A percentile compares a stretch with the other conserved stretches of the same genome.
phyloP scores from a whole-genome alignment of 805 yeast genomes.

The Ogataea pilisensis region DNA sequence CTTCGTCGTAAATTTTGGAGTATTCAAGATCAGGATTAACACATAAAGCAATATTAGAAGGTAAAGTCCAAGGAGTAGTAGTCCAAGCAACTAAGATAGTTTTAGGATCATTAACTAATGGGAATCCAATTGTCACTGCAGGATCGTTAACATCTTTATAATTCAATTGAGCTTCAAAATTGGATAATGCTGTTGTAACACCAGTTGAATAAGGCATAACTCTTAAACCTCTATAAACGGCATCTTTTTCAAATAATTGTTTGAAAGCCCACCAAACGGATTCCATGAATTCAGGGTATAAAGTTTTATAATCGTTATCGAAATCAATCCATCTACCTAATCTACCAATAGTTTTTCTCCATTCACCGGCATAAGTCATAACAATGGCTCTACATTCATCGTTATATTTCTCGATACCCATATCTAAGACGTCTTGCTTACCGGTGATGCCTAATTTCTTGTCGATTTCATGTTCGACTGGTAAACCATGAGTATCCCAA shows the following conservation, averaged over 20 bases:
- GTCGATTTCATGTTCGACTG: conserved; percentile 98
- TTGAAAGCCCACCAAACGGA: conserved; percentile 99
- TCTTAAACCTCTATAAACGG: conserved; percentile 91
- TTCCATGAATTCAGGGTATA: conserved; percentile 96
- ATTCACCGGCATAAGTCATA: conserved; percentile 93
- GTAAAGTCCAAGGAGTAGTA: conserved; percentile 99
- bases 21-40: conserved; percentile 91
- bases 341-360: conserved; percentile 92
- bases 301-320: conserved; percentile 95
- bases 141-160: conserved; percentile 98
- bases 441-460: conserved; percentile 91
- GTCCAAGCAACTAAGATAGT: conserved; percentile 96
- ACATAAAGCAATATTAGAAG: conserved; percentile 87
- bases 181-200: conserved; percentile 91
- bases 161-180: conserved; percentile 97
- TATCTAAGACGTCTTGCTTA: conserved; percentile 87
- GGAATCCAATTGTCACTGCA: conserved; percentile 89
- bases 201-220: conserved; percentile 99
- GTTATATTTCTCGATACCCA: conserved; percentile 94
- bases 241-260: conserved; percentile 76
- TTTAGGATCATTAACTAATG: conserved; percentile 71
- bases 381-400: conserved; percentile 94
- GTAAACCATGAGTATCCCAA: conserved; percentile 99
- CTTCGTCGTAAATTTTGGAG: conserved; percentile 88
- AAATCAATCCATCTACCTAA: conserved; percentile 99